Percentiles rank a stretch among this genome's conserved stretches.
Conservation (phyloP, 306 rosid species). For the Cucurbita ficifolia region DNA sequence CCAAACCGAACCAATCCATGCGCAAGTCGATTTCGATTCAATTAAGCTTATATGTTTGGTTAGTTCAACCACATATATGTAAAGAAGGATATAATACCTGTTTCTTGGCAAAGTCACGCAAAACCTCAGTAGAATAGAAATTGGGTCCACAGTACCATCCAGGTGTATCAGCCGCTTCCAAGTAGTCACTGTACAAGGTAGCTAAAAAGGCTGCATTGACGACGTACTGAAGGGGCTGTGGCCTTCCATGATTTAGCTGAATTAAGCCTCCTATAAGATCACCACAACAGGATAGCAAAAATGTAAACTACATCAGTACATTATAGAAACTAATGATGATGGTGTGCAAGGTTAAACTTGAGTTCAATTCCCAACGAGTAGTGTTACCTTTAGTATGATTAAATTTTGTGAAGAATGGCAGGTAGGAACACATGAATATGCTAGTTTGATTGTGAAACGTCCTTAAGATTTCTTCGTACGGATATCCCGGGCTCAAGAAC, state of each 20-base stretch:
- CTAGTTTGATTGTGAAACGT: constrained; percentile 94
- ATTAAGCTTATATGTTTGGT: too few species aligned
- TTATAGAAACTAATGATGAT: not conserved
- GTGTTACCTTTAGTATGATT: constrained; percentile 86
- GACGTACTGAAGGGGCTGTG: constrained; percentile 92
- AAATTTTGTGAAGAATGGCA: constrained; percentile 75
- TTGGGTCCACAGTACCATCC: constrained; percentile 99
- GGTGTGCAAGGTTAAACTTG: not conserved
- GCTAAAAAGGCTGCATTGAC: constrained; percentile 97
- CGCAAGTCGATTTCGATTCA: not conserved
- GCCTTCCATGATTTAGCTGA: constrained; percentile 84
- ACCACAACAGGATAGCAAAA: constrained; percentile 6
- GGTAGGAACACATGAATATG: constrained; percentile 86
- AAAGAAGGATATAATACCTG: constrained; percentile 33
- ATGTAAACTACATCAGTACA: not conserved
- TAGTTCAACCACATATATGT: too few species aligned
- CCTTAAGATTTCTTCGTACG: constrained; percentile 85
- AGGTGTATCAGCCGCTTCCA: constrained; percentile 95
- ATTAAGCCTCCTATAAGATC: constrained; percentile 66
- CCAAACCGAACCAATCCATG: not conserved
- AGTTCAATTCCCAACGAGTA: not conserved
- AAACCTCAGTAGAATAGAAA: constrained; percentile 66
- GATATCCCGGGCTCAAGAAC: constrained; percentile 99
- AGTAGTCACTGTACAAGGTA: constrained; percentile 78
- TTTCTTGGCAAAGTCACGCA: constrained; percentile 74